Base-by-base conservation (phyloP, 1,139 yeast species). In the Candida tropicalis region DNA sequence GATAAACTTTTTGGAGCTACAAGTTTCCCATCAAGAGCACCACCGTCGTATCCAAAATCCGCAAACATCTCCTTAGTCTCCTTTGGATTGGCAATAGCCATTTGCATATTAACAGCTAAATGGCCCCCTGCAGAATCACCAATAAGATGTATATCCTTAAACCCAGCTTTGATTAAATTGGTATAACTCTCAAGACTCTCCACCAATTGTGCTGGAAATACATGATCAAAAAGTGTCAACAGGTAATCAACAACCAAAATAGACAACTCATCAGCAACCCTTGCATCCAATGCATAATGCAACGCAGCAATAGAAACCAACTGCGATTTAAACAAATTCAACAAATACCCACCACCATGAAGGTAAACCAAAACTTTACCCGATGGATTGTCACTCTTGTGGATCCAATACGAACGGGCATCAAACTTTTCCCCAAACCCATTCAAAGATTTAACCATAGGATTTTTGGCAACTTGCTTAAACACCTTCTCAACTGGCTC, bases 41-140 rank as follows among this genome's bases (percentile, higher is more conserved):
- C n/a, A n/a, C n/a, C n/a, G n/a, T n/a, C n/a, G 3, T 42, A 18
- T 31, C 58, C 56, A 34, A 49, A 61, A 11, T 47, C 46, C 4
- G 47, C 38, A 39, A 62, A 60, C 16, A 58, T 62, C 12, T 41
- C 42, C 13, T 48, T 40, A 2, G 64, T 57, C 44, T 66, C 66
- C 29, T 65, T 65, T 1, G 70, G 66, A 40, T 64, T 58, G n/a
- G 68, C 63, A 28, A 63, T 51, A 44, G 60, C 65, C 42, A 74
- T 61, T n/a, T 63, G 53, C 12, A 71, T 35, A 4, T 66, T 59
- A 13, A 68, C 48, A 6, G 65, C 59, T 50, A 73, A 55, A 51
- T 75, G 74, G 3, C 64, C 75, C 11, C 81, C 81, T 23, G 76
- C 75, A 2, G 80, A 74, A 50, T 75, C 81, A 6, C 79, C 81